Base-by-base conservation (phyloP, 441 rosid species). In the Corymbia citriodora region DNA sequence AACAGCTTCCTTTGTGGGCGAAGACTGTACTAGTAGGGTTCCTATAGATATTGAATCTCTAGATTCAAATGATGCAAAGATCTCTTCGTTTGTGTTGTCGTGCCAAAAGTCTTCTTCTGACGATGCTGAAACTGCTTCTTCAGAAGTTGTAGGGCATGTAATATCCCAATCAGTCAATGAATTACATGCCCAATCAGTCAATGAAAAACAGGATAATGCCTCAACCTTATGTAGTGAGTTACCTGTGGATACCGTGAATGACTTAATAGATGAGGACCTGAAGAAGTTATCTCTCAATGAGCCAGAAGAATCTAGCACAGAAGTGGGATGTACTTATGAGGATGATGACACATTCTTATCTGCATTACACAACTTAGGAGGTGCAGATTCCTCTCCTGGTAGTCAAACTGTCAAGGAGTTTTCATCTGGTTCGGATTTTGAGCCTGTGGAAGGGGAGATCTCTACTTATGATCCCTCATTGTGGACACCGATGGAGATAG, bases 401-500 rank as follows among this genome's bases (percentile, higher is more conserved):
- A 89, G 89, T 79, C 95, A 90, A 90, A 49, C 89, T 59, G 40
- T 87, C 33, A 89, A 91, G 89, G 94, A 92, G 88, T 65, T 92
- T 89, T 89, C 96, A 79, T 88, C 59, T 88, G 89, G 87, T 74
- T 89, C 92, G 88, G 94, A 90, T 91, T 89, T 94, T 88, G 93
- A 94, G 91, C 90, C 92, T 91, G 88, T 87, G 85, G 87, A 88
- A 89, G 72, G 54, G 59, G 95, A 90, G 85, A 92, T 92, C 92
- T 90, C 91, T 90, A 72, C 68, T 45, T 95, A 96, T 91, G 94
- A 95, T 94, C 97, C 98, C 55, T 94, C 99, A 55, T 86, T 91
- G 17, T 98, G 99, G 99, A 95, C 97, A 85, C 96, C 98, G 29
- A 92, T 92, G 94, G 99, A 97, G 91, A 94, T 97, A 93, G 99